Evolutionary conservation across 148 eudicot species (phyloP).

Genomic region (Amaranthus cruentus): DNA sequence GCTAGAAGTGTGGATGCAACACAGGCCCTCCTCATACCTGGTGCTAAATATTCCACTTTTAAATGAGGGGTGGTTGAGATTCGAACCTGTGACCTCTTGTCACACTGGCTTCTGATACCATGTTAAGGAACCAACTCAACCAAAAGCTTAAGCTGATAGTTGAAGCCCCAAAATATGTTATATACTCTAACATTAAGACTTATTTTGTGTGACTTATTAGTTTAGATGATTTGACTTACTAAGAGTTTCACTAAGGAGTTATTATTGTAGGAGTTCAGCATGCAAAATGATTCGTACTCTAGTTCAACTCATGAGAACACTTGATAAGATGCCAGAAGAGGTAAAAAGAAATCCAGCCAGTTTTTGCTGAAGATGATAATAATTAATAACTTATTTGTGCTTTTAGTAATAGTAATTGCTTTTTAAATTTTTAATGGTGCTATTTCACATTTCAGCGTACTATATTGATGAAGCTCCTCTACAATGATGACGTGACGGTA

Average conservation of each 20-base stretch:
- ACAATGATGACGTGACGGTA: constrained; percentile 92
- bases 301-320: constrained; percentile 90
- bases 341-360: constrained; percentile 27
- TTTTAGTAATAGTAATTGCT: neutral
- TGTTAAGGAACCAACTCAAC: too few relatives aligned
- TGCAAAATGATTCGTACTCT: constrained; percentile 94
- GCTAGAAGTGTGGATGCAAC: too few relatives aligned
- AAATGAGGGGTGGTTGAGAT: too few relatives aligned
- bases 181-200: neutral
- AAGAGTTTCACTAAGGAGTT: neutral
- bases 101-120: too few relatives aligned
- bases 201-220: neutral
- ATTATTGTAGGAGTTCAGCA: constrained; percentile 75
- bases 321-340: constrained; percentile 97
- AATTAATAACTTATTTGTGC: neutral
- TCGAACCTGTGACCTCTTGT: too few relatives aligned
- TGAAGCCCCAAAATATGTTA: too few relatives aligned
- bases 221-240: neutral
- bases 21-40: too few relatives aligned
- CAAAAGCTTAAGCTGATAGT: too few relatives aligned
- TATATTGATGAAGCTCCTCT: constrained; percentile 92
- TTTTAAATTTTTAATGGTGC: constrained; percentile 4
- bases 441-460: constrained; percentile 60
- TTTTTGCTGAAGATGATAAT: neutral
- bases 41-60: too few relatives aligned